Conservation (phyloP, 202 grass and related monocot species). For the Digitaria exilis region DNA sequence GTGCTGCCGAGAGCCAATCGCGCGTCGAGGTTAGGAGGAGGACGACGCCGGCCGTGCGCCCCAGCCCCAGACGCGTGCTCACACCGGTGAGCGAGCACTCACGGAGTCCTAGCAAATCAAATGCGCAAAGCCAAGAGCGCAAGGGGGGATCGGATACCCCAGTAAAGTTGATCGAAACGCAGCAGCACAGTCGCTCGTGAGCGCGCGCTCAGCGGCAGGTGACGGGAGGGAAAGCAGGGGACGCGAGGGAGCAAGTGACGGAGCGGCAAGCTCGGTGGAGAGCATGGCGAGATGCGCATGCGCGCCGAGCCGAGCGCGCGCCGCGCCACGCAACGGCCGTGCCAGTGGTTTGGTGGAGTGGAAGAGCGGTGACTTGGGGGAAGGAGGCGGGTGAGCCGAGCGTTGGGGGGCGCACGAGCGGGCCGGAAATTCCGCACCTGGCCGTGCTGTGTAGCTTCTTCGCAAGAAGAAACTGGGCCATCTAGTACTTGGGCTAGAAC, state of each 20-base stretch:
- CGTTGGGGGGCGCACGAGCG: no score
- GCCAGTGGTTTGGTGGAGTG: background rate
- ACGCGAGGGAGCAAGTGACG: conserved; percentile 25
- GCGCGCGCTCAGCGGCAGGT: background rate
- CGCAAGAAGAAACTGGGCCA: background rate
- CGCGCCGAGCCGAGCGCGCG: conserved; percentile 7
- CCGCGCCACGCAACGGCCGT: background rate
- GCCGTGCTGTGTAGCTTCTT: background rate
- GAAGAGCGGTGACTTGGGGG: no score
- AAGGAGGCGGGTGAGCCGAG: no score
- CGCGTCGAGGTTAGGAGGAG: background rate
- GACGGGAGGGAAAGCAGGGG: background rate
- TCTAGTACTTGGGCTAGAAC: no score
- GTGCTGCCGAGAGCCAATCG: no score
- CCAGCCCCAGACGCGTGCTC: background rate
- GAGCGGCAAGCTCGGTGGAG: conserved; percentile 50
- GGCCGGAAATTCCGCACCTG: background rate
- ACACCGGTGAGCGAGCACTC: background rate
- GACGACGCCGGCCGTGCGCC: background rate
- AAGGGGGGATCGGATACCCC: background rate
- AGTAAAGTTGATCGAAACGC: background rate
- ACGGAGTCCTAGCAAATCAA: background rate
- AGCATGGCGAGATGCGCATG: background rate
- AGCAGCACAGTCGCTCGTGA: background rate
- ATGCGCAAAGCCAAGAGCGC: background rate